These are phyloP conservation scores for Rhizopogon vinicolor DNA, from an alignment of 768 basidiomycete species.

Conservation along the genomic window DNA sequence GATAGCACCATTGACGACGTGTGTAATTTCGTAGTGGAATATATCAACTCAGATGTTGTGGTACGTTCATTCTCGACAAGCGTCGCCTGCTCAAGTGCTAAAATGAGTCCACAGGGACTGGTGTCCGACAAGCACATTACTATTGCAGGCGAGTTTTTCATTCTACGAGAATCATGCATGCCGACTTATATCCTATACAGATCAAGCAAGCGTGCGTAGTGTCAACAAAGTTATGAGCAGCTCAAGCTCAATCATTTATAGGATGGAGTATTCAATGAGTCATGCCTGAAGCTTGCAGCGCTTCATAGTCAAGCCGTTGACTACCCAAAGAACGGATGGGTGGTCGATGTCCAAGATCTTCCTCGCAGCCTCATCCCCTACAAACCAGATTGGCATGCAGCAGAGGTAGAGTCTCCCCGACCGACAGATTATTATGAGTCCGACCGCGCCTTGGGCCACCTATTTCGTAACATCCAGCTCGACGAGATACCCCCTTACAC, in stretches of 20 bases:
- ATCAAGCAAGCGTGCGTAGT: constrained; percentile 60
- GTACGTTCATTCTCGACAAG: constrained; percentile 31
- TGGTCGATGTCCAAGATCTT: constrained; percentile 49
- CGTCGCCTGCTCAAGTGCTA: neutral
- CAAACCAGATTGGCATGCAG: constrained; percentile 78
- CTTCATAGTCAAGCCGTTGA: constrained; percentile 67
- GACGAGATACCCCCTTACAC: constrained; percentile 25
- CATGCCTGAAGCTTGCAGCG: constrained; percentile 54
- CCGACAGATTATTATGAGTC: constrained; percentile 70
- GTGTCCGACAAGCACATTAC: constrained; percentile 62
- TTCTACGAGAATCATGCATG: neutral
- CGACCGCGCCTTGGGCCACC: constrained; percentile 60
- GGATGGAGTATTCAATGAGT: constrained; percentile 56
- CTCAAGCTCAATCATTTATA: constrained; percentile 18
- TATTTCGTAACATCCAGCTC: constrained; percentile 61
- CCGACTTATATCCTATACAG: constrained; percentile 27
- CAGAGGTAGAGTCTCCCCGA: constrained; percentile 49
- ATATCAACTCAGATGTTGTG: constrained; percentile 78
- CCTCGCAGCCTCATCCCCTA: constrained; percentile 56
- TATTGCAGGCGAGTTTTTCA: constrained; percentile 53
- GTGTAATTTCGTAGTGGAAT: constrained; percentile 78
- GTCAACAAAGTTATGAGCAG: neutral
- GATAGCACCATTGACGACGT: constrained; percentile 64
- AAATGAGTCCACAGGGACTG: constrained; percentile 46
- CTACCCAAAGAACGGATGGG: constrained; percentile 73